These are phyloP conservation scores for Drechmeria coniospora DNA, from an alignment of 2,329 filamentous ascomycete species.

Conservation along the genomic window DNA sequence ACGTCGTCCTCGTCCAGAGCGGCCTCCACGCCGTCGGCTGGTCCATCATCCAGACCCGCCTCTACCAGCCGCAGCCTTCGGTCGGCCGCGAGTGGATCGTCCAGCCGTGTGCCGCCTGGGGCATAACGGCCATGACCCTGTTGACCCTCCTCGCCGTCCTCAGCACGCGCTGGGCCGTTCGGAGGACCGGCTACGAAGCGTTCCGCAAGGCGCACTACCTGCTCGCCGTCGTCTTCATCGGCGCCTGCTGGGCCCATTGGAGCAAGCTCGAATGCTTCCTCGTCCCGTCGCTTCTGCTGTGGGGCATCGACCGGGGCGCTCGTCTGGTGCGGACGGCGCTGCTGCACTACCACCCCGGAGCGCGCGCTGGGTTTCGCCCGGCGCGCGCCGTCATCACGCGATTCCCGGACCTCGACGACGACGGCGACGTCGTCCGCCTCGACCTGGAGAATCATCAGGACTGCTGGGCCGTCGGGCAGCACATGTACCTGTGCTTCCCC, in stretches of 20 bases:
- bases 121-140: slow-evolving; percentile 51
- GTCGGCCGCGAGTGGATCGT: slow-evolving; percentile 40
- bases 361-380: slow-evolving; percentile 37
- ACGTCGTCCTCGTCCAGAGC: slow-evolving; percentile 55
- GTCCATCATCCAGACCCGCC: slow-evolving; percentile 46
- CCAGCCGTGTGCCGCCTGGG: slow-evolving; percentile 59
- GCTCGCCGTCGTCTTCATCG: slow-evolving; percentile 58
- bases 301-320: slow-evolving; percentile 46
- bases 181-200: slow-evolving; percentile 57
- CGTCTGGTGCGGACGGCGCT: slow-evolving; percentile 42
- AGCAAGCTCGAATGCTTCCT: slow-evolving; percentile 51
- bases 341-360: slow-evolving; percentile 42
- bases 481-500: slow-evolving; percentile 56
- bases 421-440: slow-evolving; percentile 48
- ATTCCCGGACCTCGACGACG: slow-evolving; percentile 39
- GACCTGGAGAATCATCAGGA: slow-evolving; percentile 48
- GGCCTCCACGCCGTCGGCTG: slow-evolving; percentile 56
- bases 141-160: slow-evolving; percentile 45
- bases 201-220: slow-evolving; percentile 64
- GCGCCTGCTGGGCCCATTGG: slow-evolving; percentile 66
- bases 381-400: slow-evolving; percentile 27
- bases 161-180: slow-evolving; percentile 41
- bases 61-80: slow-evolving; percentile 58
- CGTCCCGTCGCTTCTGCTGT: slow-evolving; percentile 48
- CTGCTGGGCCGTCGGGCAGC: slow-evolving; percentile 51